Conservation (phyloP, 768 basidiomycete genomes). For the Naganishia onofrii region DNA sequence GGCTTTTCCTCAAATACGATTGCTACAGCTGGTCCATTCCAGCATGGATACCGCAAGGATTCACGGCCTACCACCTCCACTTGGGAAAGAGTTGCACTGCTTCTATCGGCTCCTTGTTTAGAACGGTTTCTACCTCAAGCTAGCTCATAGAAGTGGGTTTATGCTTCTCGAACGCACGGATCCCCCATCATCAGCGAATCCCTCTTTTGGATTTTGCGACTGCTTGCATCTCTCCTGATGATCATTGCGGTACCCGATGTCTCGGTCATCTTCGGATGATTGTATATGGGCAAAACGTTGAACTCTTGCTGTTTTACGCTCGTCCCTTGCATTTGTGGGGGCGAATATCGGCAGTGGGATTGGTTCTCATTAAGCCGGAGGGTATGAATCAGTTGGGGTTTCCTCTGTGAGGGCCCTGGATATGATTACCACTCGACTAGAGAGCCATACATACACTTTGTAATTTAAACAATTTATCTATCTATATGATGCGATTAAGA, state of each 20-base stretch:
- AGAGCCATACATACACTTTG: conserved; percentile 21
- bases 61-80: not conserved
- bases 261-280: conserved; percentile 17
- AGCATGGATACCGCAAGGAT: too few species aligned
- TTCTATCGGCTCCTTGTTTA: conserved; percentile 9
- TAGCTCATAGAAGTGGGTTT: not conserved
- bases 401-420: conserved; percentile 25
- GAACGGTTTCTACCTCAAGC: not conserved
- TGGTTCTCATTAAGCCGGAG: conserved; percentile 25
- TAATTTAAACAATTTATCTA: not conserved
- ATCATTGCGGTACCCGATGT: conserved; percentile 25
- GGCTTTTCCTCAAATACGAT: too few species aligned
- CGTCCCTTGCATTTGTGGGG: conserved; percentile 12
- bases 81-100: conserved; percentile 2
- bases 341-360: conserved; percentile 21
- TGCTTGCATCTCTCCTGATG: conserved; percentile 20
- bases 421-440: conserved; percentile 26
- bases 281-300: conserved; percentile 18
- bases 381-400: conserved; percentile 25
- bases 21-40: too few species aligned
- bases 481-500: not conserved
- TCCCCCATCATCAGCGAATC: conserved; percentile 26
- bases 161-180: not conserved
- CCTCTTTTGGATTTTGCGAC: conserved; percentile 16
- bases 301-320: conserved; percentile 20